These are phyloP conservation scores for Blastobotrys ciferrii DNA, from an alignment of 1,139 yeast species.

Conservation along the genomic window DNA sequence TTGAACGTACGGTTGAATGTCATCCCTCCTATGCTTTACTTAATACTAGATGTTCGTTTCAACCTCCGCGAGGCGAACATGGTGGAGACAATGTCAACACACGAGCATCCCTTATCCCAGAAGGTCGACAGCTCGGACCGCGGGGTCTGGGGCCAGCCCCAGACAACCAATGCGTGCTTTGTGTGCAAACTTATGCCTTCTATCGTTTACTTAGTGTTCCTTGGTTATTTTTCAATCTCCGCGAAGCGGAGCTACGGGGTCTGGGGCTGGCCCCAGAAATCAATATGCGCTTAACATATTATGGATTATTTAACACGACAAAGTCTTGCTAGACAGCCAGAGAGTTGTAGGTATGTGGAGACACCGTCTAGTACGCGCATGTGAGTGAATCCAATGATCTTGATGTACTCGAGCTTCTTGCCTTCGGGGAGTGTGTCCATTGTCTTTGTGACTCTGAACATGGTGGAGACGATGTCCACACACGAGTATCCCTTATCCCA, in stretches of 20 bases:
- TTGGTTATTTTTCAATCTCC: not conserved
- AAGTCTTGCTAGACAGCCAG: conserved; percentile 76
- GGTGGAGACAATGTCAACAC: conserved; percentile 89
- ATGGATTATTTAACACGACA: conserved; percentile 23
- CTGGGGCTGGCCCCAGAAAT: too few relatives aligned
- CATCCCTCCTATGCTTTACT: too few relatives aligned
- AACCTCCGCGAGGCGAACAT: conserved; percentile 51
- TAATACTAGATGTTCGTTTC: not conserved
- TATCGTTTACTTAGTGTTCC: too few relatives aligned
- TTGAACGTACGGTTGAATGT: too few relatives aligned
- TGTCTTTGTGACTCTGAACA: conserved; percentile 82
- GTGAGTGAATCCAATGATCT: conserved; percentile 85
- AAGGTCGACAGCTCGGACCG: conserved; percentile 63
- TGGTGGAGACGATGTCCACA: conserved; percentile 86
- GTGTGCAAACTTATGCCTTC: too few relatives aligned
- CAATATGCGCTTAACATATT: too few relatives aligned
- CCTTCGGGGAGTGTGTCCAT: conserved; percentile 60
- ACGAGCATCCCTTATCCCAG: conserved; percentile 91
- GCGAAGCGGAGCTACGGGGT: too few relatives aligned
- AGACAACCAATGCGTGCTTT: too few relatives aligned
- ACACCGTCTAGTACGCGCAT: conserved; percentile 95
- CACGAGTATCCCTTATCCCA: conserved; percentile 95
- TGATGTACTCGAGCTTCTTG: conserved; percentile 69
- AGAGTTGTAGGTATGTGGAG: conserved; percentile 76
- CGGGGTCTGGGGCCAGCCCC: too few relatives aligned